Base-by-base conservation (phyloP, 768 basidiomycete species). In the Suillus fuscotomentosus region DNA sequence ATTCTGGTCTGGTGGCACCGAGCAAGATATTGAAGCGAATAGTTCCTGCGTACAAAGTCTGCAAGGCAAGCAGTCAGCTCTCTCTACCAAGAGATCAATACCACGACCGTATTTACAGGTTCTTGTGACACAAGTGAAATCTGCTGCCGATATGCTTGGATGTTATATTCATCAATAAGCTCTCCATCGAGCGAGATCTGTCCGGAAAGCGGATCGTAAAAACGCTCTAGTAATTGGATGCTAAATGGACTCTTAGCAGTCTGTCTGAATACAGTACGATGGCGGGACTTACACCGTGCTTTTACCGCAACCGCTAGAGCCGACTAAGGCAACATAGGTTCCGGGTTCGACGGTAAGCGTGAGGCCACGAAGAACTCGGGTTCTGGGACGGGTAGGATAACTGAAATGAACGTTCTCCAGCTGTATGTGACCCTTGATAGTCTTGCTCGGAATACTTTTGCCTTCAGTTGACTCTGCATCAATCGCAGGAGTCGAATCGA, bases 71-170 rank as follows among this genome's bases (percentile, higher is more conserved):
- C 27, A 41, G 9, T 34, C 20, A 48, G 57, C 62, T n/a, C 61
- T 17, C 47, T 14, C 39, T 59, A 43, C 20, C 6, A 51, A n/a
- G 60, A 3, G 61, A 60, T 67, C 67, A 42, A 22, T 50, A n/a
- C n/a, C 65, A 64, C 42, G 65, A 24, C 6, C 65, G 38, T 60
- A 73, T 75, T 53, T 15, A 75, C 73, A 42, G 92, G 92, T 69
- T 94, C 92, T 75, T 98, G 96, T 55, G 95, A 97, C 24, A 98
- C 95, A 27, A 97, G 80, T 1, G 94, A 90, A 43, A 97, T 86
- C 55, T 94, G 84, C 72, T 93, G 90, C 64, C 96, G 87, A 81
- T 96, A 98, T 62, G 91, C 91, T 67, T 91, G 86, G 47, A 95
- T 79, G 68, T 94, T 94, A 66, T 91, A 83, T 13, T 90, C 86